These are phyloP conservation scores for Inga leiocalycina DNA, from an alignment of 306 rosid species.

Conservation along the genomic window DNA sequence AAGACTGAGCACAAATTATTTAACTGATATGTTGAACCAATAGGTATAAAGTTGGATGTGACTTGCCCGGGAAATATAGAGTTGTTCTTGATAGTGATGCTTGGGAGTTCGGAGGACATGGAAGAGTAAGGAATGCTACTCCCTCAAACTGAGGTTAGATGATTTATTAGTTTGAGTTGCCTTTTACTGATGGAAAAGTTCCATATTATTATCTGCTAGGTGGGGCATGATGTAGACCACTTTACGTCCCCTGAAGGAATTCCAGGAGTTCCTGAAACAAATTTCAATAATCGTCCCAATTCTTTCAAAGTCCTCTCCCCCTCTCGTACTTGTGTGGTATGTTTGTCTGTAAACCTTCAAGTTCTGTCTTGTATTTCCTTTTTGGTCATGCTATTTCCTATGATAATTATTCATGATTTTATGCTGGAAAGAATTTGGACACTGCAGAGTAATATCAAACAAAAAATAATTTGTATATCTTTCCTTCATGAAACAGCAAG, in stretches of 20 bases:
- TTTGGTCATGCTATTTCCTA: not conserved
- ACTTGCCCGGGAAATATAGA: constrained; percentile 95
- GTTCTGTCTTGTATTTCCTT: not conserved
- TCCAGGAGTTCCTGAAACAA: constrained; percentile 90
- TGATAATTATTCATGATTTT: not conserved
- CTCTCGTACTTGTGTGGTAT: constrained; percentile 77
- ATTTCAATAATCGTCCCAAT: constrained; percentile 93
- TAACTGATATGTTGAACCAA: constrained; percentile 36
- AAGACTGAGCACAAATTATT: constrained; percentile 27
- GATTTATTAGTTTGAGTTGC: not conserved
- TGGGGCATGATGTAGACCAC: constrained; percentile 76
- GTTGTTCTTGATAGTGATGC: constrained; percentile 95
- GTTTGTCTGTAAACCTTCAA: constrained; percentile 31
- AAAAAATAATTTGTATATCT: constrained; percentile 3
- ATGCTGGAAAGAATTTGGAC: constrained; percentile 4
- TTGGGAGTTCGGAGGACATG: constrained; percentile 82
- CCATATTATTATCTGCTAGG: constrained; percentile 50
- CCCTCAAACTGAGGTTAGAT: constrained; percentile 25
- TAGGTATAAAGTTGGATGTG: constrained; percentile 97
- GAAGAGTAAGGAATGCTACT: constrained; percentile 74
- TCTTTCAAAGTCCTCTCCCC: constrained; percentile 90
- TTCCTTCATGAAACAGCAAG: not conserved
- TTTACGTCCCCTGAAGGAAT: constrained; percentile 92
- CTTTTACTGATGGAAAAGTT: constrained; percentile 19
- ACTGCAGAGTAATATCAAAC: not conserved